These are phyloP conservation scores for Boletus rex-veris DNA, from an alignment of 768 basidiomycete species.

Conservation along the genomic window DNA sequence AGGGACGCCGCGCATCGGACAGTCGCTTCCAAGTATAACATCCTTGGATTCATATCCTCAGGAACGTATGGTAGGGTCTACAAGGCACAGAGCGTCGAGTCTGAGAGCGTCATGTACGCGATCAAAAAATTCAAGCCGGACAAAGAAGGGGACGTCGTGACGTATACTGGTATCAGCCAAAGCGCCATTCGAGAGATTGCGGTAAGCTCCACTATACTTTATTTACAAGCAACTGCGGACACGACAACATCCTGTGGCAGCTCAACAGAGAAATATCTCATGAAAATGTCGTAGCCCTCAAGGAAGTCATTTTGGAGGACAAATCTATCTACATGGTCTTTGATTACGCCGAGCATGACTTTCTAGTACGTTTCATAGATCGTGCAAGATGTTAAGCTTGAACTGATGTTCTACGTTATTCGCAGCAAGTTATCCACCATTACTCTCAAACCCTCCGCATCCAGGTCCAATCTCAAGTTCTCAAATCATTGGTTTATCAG, in stretches of 20 bases:
- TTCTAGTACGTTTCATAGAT: slow-evolving; percentile 60
- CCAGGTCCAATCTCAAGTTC: slow-evolving; percentile 68
- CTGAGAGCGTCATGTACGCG: slow-evolving; percentile 73
- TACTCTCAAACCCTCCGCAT: slow-evolving; percentile 87
- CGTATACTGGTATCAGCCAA: slow-evolving; percentile 97
- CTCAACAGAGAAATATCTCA: slow-evolving; percentile 87
- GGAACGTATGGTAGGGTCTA: slow-evolving; percentile 99
- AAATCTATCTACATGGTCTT: slow-evolving; percentile 99
- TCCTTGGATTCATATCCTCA: slow-evolving; percentile 96
- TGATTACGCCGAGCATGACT: slow-evolving; percentile 98
- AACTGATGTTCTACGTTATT: neutral
- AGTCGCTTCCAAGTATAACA: slow-evolving; percentile 81
- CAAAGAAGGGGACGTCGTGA: slow-evolving; percentile 94
- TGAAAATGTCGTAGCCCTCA: slow-evolving; percentile 86
- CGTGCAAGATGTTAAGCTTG: neutral
- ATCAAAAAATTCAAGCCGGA: slow-evolving; percentile 99
- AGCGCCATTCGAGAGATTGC: slow-evolving; percentile 97
- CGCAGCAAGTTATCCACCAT: slow-evolving; percentile 97
- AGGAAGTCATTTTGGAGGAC: slow-evolving; percentile 95
- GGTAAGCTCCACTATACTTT: slow-evolving; percentile 41
- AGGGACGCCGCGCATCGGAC: slow-evolving; percentile 64
- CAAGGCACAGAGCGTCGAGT: slow-evolving; percentile 81
- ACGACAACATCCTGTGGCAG: slow-evolving; percentile 35
- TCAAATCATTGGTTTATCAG: slow-evolving; percentile 93
- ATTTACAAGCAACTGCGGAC: slow-evolving; percentile 16